Evolutionary conservation across 2,329 filamentous ascomycete genomes (phyloP).

Genomic region (Diaporthe longicolla): DNA sequence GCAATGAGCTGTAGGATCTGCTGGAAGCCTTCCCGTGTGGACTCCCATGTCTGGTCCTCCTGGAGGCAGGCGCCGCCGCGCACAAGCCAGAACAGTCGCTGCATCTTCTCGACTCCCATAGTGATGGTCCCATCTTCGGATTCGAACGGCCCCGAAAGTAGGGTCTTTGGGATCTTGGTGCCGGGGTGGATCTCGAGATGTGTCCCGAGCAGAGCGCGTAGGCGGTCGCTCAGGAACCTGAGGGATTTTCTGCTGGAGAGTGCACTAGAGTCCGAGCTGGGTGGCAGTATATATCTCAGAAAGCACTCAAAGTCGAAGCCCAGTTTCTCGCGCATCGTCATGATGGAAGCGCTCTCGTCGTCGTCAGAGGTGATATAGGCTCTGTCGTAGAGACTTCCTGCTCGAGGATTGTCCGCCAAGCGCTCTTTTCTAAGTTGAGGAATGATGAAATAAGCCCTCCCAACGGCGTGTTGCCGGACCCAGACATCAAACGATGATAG

Average conservation of each 20-base stretch:
- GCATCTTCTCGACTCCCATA: constrained; percentile 43
- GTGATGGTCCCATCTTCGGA: constrained; percentile 35
- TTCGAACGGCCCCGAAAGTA: constrained; percentile 48
- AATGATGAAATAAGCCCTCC: constrained; percentile 49
- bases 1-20: constrained; percentile 38
- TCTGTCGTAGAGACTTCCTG: constrained; percentile 40
- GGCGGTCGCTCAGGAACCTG: not conserved
- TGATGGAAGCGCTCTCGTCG: not conserved
- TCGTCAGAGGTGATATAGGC: constrained; percentile 28
- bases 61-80: constrained; percentile 45
- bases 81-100: constrained; percentile 50
- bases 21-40: constrained; percentile 41
- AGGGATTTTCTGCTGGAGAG: not conserved
- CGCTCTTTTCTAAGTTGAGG: constrained; percentile 36
- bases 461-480: constrained; percentile 56
- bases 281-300: constrained; percentile 1
- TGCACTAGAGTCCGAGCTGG: not conserved
- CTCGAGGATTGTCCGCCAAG: constrained; percentile 12
- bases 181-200: constrained; percentile 48
- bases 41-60: constrained; percentile 49
- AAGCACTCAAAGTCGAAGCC: constrained; percentile 35
- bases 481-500: constrained; percentile 64
- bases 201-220: constrained; percentile 35
- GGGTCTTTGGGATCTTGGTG: constrained; percentile 46
- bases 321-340: constrained; percentile 40